Base-by-base conservation (phyloP, 2,329 filamentous ascomycete species). In the Aspergillus pseudoviridinutans region DNA sequence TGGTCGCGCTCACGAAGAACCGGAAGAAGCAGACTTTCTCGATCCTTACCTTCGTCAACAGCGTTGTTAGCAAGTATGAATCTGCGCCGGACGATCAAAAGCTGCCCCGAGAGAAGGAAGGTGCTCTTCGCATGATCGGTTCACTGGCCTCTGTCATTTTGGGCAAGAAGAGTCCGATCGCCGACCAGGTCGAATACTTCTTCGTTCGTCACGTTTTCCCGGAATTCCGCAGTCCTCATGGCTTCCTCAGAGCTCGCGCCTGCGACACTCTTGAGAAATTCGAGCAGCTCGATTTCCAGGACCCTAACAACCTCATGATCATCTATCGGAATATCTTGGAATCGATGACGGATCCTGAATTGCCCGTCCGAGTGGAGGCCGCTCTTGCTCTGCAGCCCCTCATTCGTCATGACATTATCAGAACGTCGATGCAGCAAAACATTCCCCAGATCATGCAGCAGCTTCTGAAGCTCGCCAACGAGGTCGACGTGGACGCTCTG, bases 361-460 rank as follows among this genome's bases (percentile, higher is more conserved):
- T 99, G 28, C 94, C 94, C 2, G 94, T 99, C 25, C 86, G 94
- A 65, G 93, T 99, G 27, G 94, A 95, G 65, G 94, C 94, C 20
- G 91, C 94, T 9, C 84, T 99, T 58, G 93, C 94, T 47, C 84
- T 99, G 54, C 94, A 99, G 75, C 93, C 94, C 46, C 84, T 99
- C 44, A 99, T 99, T 71, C 85, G 94, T 62, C 94, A 99, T 77
- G 92, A 97, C 66, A 84, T 94, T 53, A 97, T 99, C 70, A 88
- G 92, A 57, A 88, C 87, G 44, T 94, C 90, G 76, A 97, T 99
- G 94, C 92, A 97, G 77, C 87, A 92, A 70, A 97, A 92, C 73
- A 99, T 99, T 64, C 92, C 94, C 17, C 95, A 96, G 69, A 97
- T 99, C 69, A 99, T 99, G 94, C 95, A 97, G 77, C 93, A 99